phyloP scores from a whole-genome alignment of 345 rosid species.

The Melaleuca alternifolia region DNA sequence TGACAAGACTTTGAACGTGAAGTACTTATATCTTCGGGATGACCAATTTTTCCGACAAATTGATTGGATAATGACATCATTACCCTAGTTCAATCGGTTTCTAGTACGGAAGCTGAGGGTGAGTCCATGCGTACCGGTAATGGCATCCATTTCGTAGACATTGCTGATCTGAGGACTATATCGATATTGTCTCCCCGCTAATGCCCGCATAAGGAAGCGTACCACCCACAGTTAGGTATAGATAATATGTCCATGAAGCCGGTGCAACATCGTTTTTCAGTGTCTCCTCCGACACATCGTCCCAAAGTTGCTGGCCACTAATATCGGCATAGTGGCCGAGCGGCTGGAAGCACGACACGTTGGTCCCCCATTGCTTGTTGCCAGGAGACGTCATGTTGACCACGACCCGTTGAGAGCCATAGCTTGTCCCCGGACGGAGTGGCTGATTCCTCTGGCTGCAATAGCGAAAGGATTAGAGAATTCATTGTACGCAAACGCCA shows the following conservation, averaged over 20 bases:
- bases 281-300: conserved; percentile 26
- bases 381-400: conserved; percentile 23
- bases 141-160: conserved; percentile 38
- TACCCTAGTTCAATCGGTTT: neutral
- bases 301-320: conserved; percentile 35
- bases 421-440: conserved; percentile 37
- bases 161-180: conserved; percentile 47
- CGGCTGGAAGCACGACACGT: neutral
- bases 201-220: conserved; percentile 50
- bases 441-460: conserved; percentile 35
- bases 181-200: conserved; percentile 33
- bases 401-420: conserved; percentile 32
- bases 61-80: no score
- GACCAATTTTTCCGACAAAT: no score
- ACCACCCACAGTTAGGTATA: conserved; percentile 40
- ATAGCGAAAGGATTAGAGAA: conserved; percentile 3
- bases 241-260: conserved; percentile 41
- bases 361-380: neutral
- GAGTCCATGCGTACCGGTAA: conserved; percentile 29
- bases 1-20: neutral
- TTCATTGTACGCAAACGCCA: conserved; percentile 15
- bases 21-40: no score
- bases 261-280: conserved; percentile 28
- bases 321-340: conserved; percentile 27
- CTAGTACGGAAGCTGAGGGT: neutral